Percentiles rank a stretch among this genome's conserved stretches.
These are phyloP conservation scores for Backusella mclennaniae DNA, from an alignment of 192 early-diverging fungal species.

Conservation along the genomic window DNA sequence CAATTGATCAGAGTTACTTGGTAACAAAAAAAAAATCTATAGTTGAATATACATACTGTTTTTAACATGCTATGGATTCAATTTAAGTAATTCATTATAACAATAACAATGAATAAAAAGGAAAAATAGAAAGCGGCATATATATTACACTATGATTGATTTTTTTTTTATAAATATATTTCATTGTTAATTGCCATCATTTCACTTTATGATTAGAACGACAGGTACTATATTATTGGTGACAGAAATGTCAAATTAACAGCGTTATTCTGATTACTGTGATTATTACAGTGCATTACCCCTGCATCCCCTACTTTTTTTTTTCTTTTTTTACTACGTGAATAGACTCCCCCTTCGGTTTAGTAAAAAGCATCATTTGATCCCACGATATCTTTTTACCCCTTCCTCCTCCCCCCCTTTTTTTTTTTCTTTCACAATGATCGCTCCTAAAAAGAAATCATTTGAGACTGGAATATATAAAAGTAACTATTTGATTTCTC, in stretches of 20 bases:
- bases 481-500: constrained; percentile 1
- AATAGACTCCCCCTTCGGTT: neutral
- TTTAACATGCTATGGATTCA: neutral
- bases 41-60: neutral
- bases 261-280: neutral
- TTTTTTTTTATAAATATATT: neutral
- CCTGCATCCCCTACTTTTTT: neutral
- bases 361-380: neutral
- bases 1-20: neutral
- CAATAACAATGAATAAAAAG: neutral
- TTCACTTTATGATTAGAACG: neutral
- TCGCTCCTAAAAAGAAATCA: constrained; percentile 5
- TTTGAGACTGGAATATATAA: constrained; percentile 7
- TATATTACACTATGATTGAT: neutral
- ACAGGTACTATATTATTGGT: neutral
- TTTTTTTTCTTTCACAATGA: neutral
- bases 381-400: neutral
- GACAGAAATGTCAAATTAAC: constrained; percentile 1
- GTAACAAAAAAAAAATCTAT: neutral
- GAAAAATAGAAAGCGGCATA: neutral
- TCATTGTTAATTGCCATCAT: neutral
- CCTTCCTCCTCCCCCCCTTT: neutral
- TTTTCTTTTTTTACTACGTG: neutral
- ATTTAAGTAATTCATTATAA: neutral
- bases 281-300: neutral